A percentile compares a stretch with the other conserved stretches of the same genome.
Conservation (phyloP, 2,329 filamentous ascomycete species). For the Colletotrichum horii region DNA sequence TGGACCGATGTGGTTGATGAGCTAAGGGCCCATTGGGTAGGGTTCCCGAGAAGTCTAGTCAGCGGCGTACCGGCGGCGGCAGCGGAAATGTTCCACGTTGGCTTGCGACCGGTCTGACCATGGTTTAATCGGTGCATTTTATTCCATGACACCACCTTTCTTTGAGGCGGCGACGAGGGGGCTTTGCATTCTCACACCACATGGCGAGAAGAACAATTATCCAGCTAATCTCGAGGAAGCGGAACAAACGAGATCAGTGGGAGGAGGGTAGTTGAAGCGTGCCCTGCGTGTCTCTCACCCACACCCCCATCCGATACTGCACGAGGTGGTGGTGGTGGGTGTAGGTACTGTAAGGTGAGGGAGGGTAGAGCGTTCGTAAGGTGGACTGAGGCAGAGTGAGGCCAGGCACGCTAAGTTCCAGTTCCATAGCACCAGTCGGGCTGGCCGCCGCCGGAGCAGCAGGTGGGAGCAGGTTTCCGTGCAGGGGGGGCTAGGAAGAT, state of each 20-base stretch:
- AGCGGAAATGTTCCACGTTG: neutral
- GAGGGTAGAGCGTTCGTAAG: neutral
- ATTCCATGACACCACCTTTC: neutral
- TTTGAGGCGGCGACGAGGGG: neutral
- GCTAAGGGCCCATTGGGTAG: neutral
- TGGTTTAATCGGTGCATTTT: neutral
- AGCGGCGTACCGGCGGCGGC: neutral
- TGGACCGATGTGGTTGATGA: neutral
- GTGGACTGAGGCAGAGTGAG: neutral
- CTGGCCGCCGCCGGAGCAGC: conserved; percentile 12
- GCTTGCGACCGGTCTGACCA: neutral
- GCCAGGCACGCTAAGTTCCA: neutral
- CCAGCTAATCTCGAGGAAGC: neutral
- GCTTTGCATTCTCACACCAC: neutral
- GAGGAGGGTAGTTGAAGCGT: neutral
- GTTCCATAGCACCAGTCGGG: neutral
- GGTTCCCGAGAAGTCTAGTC: neutral
- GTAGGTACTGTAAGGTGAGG: neutral
- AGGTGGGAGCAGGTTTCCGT: conserved; percentile 12
- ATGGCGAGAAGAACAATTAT: neutral
- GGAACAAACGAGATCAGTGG: neutral
- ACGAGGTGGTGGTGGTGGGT: neutral
- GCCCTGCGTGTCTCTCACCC: neutral
- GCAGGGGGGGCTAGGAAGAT: neutral
- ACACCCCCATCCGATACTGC: neutral